Evolutionary conservation across 768 basidiomycete genomes (phyloP).

Genomic region (Lactifluus piperatus): DNA sequence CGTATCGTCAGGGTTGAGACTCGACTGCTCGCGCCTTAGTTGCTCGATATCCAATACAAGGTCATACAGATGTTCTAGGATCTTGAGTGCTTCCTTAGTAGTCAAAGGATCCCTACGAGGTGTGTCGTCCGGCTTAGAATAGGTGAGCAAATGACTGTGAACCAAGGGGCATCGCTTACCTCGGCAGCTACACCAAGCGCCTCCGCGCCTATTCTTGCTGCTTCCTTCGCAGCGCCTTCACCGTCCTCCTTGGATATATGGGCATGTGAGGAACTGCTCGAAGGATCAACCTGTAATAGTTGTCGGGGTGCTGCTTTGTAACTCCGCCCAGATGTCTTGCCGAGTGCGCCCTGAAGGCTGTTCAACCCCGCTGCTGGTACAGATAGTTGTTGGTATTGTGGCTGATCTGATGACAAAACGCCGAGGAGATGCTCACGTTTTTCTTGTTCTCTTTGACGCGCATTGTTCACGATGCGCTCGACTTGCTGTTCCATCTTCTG

Average conservation of each 20-base stretch:
- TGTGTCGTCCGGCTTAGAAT: slow-evolving; percentile 47
- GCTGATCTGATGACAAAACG: neutral
- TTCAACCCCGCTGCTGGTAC: slow-evolving; percentile 39
- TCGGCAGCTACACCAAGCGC: slow-evolving; percentile 55
- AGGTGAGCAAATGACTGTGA: neutral
- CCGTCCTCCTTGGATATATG: slow-evolving; percentile 50
- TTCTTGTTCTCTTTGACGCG: slow-evolving; percentile 78
- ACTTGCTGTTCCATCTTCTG: slow-evolving; percentile 93
- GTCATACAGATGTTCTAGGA: slow-evolving; percentile 82
- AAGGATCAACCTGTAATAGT: slow-evolving; percentile 77
- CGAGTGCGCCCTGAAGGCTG: slow-evolving; percentile 86
- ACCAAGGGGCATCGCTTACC: slow-evolving; percentile 27
- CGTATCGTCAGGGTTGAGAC: slow-evolving; percentile 44
- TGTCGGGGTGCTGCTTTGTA: slow-evolving; percentile 96
- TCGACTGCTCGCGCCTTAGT: slow-evolving; percentile 68
- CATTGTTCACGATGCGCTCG: slow-evolving; percentile 90
- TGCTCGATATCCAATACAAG: slow-evolving; percentile 79
- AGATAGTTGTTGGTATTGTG: slow-evolving; percentile 11
- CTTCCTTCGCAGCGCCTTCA: slow-evolving; percentile 59
- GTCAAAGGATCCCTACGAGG: slow-evolving; percentile 67
- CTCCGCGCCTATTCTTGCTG: slow-evolving; percentile 65
- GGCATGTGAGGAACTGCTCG: slow-evolving; percentile 35
- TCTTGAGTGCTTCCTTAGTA: slow-evolving; percentile 65
- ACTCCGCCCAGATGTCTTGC: slow-evolving; percentile 87
- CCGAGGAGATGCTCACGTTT: slow-evolving; percentile 45